phyloP scores from a whole-genome alignment of 2,329 filamentous ascomycete genomes.

The Helotiales sp. region DNA sequence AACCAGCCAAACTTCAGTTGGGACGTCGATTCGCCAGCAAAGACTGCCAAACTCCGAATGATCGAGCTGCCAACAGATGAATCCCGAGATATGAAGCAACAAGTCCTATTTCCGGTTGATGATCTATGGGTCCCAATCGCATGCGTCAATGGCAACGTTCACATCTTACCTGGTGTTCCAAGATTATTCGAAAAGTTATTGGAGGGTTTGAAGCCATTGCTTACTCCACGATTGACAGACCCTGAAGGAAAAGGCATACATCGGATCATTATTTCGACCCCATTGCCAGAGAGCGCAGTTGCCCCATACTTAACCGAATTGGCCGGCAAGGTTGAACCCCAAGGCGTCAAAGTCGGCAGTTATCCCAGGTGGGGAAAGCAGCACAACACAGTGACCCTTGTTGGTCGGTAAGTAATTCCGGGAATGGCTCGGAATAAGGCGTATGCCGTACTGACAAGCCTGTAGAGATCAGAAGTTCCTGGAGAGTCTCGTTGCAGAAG shows the following conservation, averaged over 20 bases:
- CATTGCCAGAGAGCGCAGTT: slow-evolving; percentile 80
- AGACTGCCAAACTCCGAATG: slow-evolving; percentile 87
- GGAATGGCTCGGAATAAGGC: background rate
- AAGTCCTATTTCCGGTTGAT: slow-evolving; percentile 77
- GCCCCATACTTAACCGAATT: slow-evolving; percentile 81
- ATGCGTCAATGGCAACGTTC: slow-evolving; percentile 88
- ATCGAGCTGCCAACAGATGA: slow-evolving; percentile 79
- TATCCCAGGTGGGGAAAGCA: slow-evolving; percentile 92
- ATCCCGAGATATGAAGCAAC: slow-evolving; percentile 61
- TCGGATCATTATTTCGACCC: slow-evolving; percentile 82
- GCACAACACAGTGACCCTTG: slow-evolving; percentile 86
- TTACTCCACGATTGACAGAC: slow-evolving; percentile 72
- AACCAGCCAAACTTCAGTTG: slow-evolving; percentile 77
- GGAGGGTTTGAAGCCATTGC: slow-evolving; percentile 69
- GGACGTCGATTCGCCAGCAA: slow-evolving; percentile 76
- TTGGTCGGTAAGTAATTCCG: slow-evolving; percentile 54
- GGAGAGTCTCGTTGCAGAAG: slow-evolving; percentile 76
- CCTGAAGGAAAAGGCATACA: slow-evolving; percentile 79
- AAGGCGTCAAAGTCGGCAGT: slow-evolving; percentile 89
- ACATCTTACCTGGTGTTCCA: slow-evolving; percentile 90
- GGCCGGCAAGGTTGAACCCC: slow-evolving; percentile 68
- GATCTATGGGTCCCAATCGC: slow-evolving; percentile 89
- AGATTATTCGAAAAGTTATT: slow-evolving; percentile 77
- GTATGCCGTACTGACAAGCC: slow-evolving; percentile 5
- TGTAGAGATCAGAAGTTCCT: slow-evolving; percentile 70